Base-by-base conservation (phyloP, 2,329 filamentous ascomycete genomes). In the Parastagonospora avenae region DNA sequence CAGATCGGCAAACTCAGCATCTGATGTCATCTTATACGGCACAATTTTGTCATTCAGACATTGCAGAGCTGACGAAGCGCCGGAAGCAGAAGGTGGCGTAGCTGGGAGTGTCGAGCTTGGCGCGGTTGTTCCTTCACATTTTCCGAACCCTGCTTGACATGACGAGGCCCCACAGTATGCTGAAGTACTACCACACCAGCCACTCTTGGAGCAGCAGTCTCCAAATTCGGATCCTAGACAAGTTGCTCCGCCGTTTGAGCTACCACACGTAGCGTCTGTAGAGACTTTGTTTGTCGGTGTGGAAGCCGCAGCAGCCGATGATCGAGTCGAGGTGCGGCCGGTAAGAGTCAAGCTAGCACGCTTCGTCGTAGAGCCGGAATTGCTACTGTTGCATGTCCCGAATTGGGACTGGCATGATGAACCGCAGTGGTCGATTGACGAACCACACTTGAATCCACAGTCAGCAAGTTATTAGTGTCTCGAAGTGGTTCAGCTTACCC, bases 251-350 rank as follows among this genome's bases (percentile, higher is more conserved):
- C 74, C 75, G 15, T 68, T 71, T 30, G 65, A 57, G 35, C 73
- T 75, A 29, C 76, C 77, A 47, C 77, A 79, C 19, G 64, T 70
- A 5, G 74, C 76, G 42, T 78, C 74, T 73, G 50, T 54, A 12
- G 64, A 63, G n/a, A 74, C 60, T 40, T 69, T 72, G 31, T 59
- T 59, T 3, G 63, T 66, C 11, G 63, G 50, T 35, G 59, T 58
- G 4, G 61, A 45, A 30, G 60, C 50, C 33, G 66, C 39, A n/a
- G 56, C 51, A 37, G 62, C 39, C 28, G 62, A 52, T 41, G 45
- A 41, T 24, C 48, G 50, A 15, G 48, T 58, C 7, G 55, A 52
- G 15, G 55, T 58, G n/a, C 41, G 48, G 11, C 31, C 11, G 9
- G 41, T 42, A 2, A 51, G 15, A 27, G 54, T 52, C 35, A 37